Percentiles rank a stretch among this genome's conserved stretches.
Conservation (phyloP, 768 basidiomycete genomes). For the Podaxis sp. region DNA sequence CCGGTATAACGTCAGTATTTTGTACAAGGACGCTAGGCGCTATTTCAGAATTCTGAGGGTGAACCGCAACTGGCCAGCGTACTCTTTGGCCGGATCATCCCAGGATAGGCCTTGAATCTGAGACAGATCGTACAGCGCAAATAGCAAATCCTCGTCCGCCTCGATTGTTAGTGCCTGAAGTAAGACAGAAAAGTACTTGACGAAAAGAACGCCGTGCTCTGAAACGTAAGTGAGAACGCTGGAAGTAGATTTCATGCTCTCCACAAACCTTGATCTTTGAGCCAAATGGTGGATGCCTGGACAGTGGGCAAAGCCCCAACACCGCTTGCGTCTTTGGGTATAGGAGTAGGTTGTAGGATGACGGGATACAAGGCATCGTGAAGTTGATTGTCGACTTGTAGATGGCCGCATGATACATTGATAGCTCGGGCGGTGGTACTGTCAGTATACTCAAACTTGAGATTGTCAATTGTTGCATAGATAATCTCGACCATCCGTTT, state of each 20-base stretch:
- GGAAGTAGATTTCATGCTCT: neutral
- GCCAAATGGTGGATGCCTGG: slow-evolving; percentile 81
- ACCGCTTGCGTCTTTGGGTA: slow-evolving; percentile 69
- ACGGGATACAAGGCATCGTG: slow-evolving; percentile 96
- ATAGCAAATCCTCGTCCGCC: slow-evolving; percentile 95
- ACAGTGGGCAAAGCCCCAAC: slow-evolving; percentile 85
- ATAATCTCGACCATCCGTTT: slow-evolving; percentile 83
- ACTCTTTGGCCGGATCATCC: slow-evolving; percentile 79
- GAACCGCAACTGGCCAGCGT: slow-evolving; percentile 19
- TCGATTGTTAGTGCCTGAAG: slow-evolving; percentile 94
- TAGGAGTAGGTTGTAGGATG: slow-evolving; percentile 88
- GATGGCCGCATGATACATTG: slow-evolving; percentile 74
- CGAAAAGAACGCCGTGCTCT: slow-evolving; percentile 98
- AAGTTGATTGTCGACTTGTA: slow-evolving; percentile 97
- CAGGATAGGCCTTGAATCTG: slow-evolving; percentile 91
- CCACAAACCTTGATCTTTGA: slow-evolving; percentile 85
- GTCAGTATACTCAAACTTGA: slow-evolving; percentile 83
- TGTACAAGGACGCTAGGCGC: slow-evolving; percentile 58
- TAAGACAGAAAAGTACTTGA: slow-evolving; percentile 95
- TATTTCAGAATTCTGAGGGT: neutral
- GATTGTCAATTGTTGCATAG: slow-evolving; percentile 72
- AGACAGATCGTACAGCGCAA: slow-evolving; percentile 85
- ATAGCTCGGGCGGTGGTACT: slow-evolving; percentile 77
- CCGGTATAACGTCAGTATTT: slow-evolving; percentile 61
- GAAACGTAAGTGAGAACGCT: neutral